phyloP scores from a whole-genome alignment of 2,329 filamentous ascomycete genomes.

The Penicillium fuscoglaucum region DNA sequence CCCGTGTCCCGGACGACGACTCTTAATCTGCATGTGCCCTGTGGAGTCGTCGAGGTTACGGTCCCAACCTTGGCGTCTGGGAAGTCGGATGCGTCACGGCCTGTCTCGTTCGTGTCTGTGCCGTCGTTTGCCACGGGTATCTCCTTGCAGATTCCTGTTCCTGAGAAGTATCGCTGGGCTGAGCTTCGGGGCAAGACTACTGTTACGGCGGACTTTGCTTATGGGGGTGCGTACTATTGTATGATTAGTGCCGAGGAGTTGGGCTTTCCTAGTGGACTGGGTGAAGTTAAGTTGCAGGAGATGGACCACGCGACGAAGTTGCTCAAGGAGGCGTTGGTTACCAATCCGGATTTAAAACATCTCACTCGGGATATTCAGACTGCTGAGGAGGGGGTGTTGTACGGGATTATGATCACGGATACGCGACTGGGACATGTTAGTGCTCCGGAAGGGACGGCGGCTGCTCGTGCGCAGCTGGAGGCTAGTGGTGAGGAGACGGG shows the following conservation, averaged over 20 bases:
- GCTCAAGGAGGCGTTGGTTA: conserved; percentile 35
- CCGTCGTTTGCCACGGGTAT: conserved; percentile 44
- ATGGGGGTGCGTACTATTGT: conserved; percentile 50
- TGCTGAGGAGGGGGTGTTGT: conserved; percentile 17
- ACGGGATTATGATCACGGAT: conserved; percentile 22
- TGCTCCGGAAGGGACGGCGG: conserved; percentile 23
- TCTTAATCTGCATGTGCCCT: conserved; percentile 48
- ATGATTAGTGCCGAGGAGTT: conserved; percentile 41
- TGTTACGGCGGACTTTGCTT: conserved; percentile 41
- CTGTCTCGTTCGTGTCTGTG: conserved; percentile 46
- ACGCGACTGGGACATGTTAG: conserved; percentile 8
- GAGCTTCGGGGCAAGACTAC: conserved; percentile 31
- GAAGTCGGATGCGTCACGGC: conserved; percentile 41
- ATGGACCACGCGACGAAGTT: conserved; percentile 35
- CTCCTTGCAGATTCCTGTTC: conserved; percentile 33
- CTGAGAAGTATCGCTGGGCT: conserved; percentile 38
- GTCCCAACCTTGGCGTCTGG: conserved; percentile 40
- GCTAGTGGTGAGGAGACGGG: conserved; percentile 42
- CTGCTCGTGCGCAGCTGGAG: conserved; percentile 16
- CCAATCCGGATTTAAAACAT: conserved; percentile 7
- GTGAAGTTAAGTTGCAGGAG: conserved; percentile 30
- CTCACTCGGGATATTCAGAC: conserved; percentile 8
- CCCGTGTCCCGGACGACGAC: conserved; percentile 21
- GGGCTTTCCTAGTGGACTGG: conserved; percentile 39
- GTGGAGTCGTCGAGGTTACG: conserved; percentile 44